A percentile compares a stretch with the other conserved stretches of the same genome.
Conservation (phyloP, 495 filamentous ascomycete genomes). For the Penicillium pulvis region DNA sequence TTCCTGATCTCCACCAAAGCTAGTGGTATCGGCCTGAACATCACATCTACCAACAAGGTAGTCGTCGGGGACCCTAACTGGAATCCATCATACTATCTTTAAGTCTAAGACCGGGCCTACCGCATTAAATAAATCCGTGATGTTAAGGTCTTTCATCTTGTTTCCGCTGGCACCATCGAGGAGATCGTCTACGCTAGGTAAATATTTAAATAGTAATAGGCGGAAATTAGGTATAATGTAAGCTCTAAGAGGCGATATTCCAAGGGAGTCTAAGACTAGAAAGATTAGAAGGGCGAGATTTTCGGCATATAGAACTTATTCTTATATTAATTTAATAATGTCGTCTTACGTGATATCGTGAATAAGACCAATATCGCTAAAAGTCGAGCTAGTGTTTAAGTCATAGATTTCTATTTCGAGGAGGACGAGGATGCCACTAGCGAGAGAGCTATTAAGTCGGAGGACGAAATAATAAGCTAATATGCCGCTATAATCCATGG, state of each 20-base stretch:
- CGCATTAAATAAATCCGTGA: constrained; percentile 92
- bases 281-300: constrained; percentile 84
- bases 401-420: constrained; percentile 72
- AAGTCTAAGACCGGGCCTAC: constrained; percentile 96
- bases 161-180: constrained; percentile 93
- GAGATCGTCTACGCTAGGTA: constrained; percentile 97
- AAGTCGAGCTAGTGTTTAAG: constrained; percentile 78
- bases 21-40: constrained; percentile 91
- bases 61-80: constrained; percentile 97
- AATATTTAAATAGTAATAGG: constrained; percentile 99
- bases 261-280: constrained; percentile 85
- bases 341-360: constrained; percentile 86
- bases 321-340: constrained; percentile 73
- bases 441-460: constrained; percentile 19
- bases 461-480: constrained; percentile 70
- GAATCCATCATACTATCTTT: constrained; percentile 92
- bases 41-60: constrained; percentile 97
- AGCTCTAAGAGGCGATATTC: constrained; percentile 93
- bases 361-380: constrained; percentile 98
- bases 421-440: constrained; percentile 53
- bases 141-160: constrained; percentile 93
- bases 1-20: constrained; percentile 95
- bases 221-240: constrained; percentile 95
- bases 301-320: constrained; percentile 90
- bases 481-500: constrained; percentile 72